These are phyloP conservation scores for Linnemannia zychae DNA, from an alignment of 192 early-diverging fungal genomes.

Conservation along the genomic window DNA sequence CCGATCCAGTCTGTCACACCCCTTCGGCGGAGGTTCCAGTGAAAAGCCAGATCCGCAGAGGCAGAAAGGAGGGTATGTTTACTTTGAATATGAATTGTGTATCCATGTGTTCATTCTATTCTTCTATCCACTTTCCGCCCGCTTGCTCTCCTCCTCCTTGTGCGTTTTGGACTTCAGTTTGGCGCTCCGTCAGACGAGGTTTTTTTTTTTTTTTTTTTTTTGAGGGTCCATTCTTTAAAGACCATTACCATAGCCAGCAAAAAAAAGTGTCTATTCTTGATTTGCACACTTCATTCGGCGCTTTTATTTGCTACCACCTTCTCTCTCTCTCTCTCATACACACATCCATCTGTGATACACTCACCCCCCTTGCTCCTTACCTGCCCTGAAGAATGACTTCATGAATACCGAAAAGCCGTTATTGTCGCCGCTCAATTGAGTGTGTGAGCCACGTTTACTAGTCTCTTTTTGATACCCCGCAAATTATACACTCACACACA, in stretches of 20 bases:
- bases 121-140: not conserved
- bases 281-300: not conserved
- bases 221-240: not conserved
- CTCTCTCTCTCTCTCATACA: not conserved
- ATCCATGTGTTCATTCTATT: not conserved
- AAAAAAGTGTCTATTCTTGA: not conserved
- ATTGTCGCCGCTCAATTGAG: not conserved
- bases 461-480: not conserved
- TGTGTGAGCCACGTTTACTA: slow-evolving; percentile 9
- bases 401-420: not conserved
- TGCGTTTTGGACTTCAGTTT: no score
- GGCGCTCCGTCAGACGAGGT: no score
- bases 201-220: not conserved
- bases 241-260: not conserved
- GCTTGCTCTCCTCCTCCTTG: not conserved
- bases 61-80: slow-evolving; percentile 36
- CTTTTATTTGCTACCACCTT: not conserved
- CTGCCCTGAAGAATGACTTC: not conserved
- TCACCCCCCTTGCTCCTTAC: not conserved
- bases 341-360: not conserved
- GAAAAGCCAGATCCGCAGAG: slow-evolving; percentile 19
- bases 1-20: slow-evolving; percentile 29
- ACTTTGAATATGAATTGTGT: slow-evolving; percentile 1
- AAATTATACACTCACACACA: not conserved
- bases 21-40: not conserved